Conservation (phyloP, 202 grass and related monocot species). For the Dendrocalamus latiflorus region DNA sequence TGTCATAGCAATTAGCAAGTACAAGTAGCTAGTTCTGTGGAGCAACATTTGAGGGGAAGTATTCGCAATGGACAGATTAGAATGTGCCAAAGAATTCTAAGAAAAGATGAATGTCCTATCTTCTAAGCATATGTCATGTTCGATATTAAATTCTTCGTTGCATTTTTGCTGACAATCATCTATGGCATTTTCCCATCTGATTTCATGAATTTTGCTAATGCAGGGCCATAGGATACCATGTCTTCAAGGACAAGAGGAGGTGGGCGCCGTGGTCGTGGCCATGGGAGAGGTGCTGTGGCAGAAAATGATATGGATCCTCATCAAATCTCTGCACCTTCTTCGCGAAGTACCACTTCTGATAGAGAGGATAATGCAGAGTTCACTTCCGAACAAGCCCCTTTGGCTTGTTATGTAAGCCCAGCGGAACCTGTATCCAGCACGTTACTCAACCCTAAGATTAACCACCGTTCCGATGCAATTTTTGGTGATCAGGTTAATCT, state of each 20-base stretch:
- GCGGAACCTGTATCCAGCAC: slow-evolving; percentile 1
- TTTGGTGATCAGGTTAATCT: slow-evolving; percentile 42
- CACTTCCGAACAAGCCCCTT: background rate
- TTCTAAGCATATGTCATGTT: background rate
- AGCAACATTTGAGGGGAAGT: background rate
- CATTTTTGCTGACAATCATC: background rate
- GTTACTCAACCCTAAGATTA: slow-evolving; percentile 43
- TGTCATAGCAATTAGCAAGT: background rate
- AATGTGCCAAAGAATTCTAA: background rate
- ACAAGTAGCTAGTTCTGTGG: background rate
- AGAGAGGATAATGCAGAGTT: slow-evolving; percentile 16
- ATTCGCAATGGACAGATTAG: background rate
- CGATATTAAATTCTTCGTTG: background rate
- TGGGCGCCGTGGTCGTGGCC: slow-evolving; percentile 1
- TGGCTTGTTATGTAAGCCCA: slow-evolving; percentile 15
- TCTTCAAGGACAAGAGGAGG: slow-evolving; percentile 29
- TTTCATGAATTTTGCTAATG: slow-evolving; percentile 12
- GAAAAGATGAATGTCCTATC: background rate
- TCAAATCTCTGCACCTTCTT: slow-evolving; percentile 25
- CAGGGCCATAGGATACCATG: slow-evolving; percentile 1
- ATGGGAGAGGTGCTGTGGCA: background rate
- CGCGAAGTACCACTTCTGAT: slow-evolving; percentile 28
- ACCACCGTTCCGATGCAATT: slow-evolving; percentile 36
- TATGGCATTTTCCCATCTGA: background rate
- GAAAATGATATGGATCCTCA: slow-evolving; percentile 15